phyloP scores from a whole-genome alignment of 2,329 filamentous ascomycete species.

The Penicillium sp. region DNA sequence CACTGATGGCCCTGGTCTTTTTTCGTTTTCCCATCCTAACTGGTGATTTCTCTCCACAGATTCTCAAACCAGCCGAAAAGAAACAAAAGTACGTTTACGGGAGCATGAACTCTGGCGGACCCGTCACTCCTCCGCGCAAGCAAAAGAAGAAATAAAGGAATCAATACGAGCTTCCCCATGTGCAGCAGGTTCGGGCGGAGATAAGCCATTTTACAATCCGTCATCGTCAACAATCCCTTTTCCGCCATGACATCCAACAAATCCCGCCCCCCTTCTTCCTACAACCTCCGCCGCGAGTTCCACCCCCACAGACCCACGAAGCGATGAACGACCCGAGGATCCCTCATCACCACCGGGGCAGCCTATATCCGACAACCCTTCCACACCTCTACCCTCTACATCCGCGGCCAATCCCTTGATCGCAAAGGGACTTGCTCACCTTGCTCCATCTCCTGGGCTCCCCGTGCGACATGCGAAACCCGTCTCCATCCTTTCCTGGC shows the following conservation, averaged over 20 bases:
- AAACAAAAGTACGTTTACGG: slow-evolving; percentile 99
- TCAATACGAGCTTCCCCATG: slow-evolving; percentile 69
- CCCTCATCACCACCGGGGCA: slow-evolving; percentile 17
- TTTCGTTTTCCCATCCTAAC: too few relatives aligned
- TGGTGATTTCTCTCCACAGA: slow-evolving; percentile 57
- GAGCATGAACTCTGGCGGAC: slow-evolving; percentile 67
- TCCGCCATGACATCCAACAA: slow-evolving; percentile 29
- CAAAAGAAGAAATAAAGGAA: slow-evolving; percentile 66
- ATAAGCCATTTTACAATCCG: slow-evolving; percentile 57
- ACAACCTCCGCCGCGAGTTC: slow-evolving; percentile 20
- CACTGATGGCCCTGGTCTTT: too few relatives aligned
- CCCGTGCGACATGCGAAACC: slow-evolving; percentile 20
- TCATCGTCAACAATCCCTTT: slow-evolving; percentile 27
- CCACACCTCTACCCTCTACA: slow-evolving; percentile 11
- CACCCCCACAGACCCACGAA: slow-evolving; percentile 22
- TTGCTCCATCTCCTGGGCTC: slow-evolving; percentile 13
- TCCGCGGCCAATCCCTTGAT: slow-evolving; percentile 13
- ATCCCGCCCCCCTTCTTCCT: slow-evolving; percentile 12
- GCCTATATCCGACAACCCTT: slow-evolving; percentile 12
- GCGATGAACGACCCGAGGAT: slow-evolving; percentile 28
- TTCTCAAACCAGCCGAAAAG: slow-evolving; percentile 99
- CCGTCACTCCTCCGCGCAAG: slow-evolving; percentile 69
- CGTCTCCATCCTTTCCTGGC: slow-evolving; percentile 19
- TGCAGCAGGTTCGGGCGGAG: slow-evolving; percentile 92
- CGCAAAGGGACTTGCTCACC: slow-evolving; percentile 8